These are phyloP conservation scores for Cafeteria roenbergensis DNA, from an alignment of 108 stramenopile species.

Conservation along the genomic window DNA sequence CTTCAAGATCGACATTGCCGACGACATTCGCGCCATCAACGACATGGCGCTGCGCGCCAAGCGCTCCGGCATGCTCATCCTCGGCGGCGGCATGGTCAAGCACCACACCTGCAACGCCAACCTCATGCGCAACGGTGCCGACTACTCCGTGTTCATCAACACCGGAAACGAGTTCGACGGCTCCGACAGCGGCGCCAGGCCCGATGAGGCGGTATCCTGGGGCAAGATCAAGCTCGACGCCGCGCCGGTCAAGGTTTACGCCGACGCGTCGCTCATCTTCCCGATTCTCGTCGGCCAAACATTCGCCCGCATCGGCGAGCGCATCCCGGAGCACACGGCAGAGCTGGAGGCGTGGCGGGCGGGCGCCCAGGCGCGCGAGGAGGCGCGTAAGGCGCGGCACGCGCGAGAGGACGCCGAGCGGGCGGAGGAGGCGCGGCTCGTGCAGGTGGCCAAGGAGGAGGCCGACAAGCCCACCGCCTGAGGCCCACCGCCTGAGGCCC, in stretches of 20 bases:
- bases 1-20: constrained; percentile 77
- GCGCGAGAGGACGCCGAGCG: no score
- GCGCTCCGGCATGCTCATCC: constrained; percentile 84
- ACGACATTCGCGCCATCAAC: constrained; percentile 86
- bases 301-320: constrained; percentile 80
- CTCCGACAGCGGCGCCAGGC: constrained; percentile 84
- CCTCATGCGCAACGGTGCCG: constrained; percentile 97
- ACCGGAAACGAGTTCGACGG: constrained; percentile 96
- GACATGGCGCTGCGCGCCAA: constrained; percentile 76
- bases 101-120: constrained; percentile 99
- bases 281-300: constrained; percentile 89
- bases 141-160: constrained; percentile 91
- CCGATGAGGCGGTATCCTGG: constrained; percentile 95
- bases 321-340: not conserved
- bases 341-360: not conserved
- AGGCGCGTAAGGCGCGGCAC: no score
- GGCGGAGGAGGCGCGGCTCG: no score
- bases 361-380: not conserved
- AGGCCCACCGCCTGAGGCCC: no score
- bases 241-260: constrained; percentile 80
- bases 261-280: constrained; percentile 86
- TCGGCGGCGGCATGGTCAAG: constrained; percentile 95
- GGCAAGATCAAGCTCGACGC: constrained; percentile 88
- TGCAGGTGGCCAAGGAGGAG: no score
- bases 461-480: no score